Percentiles rank a stretch among this genome's conserved stretches.
Conservation (phyloP, 2,329 filamentous ascomycete species). For the Chrysosporium keratinophilum region DNA sequence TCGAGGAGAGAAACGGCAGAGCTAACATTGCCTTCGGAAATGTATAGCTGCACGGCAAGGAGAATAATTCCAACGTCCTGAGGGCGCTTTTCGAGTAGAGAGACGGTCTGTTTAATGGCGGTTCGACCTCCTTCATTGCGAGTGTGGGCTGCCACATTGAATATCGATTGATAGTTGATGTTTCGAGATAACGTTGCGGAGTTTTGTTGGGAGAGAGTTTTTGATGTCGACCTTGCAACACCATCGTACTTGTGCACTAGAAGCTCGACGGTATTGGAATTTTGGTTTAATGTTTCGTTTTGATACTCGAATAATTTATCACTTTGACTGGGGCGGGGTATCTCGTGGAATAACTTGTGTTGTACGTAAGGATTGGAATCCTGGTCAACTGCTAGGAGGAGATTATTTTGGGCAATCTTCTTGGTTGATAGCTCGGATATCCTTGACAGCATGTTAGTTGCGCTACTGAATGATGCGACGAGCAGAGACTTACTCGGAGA, state of each 20-base stretch:
- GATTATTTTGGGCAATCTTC: conserved; percentile 52
- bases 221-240: conserved; percentile 46
- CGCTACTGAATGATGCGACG: neutral
- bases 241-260: conserved; percentile 51
- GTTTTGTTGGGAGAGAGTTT: conserved; percentile 39
- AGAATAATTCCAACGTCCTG: conserved; percentile 71
- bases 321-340: conserved; percentile 37
- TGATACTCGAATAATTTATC: conserved; percentile 53
- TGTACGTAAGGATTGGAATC: conserved; percentile 48
- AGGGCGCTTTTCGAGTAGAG: conserved; percentile 61
- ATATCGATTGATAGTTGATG: conserved; percentile 48
- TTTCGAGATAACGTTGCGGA: conserved; percentile 42
- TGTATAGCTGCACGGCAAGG: conserved; percentile 70
- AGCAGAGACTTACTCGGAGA: conserved; percentile 39
- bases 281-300: conserved; percentile 43
- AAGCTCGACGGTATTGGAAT: conserved; percentile 48
- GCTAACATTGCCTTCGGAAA: conserved; percentile 58
- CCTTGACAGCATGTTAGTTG: conserved; percentile 24
- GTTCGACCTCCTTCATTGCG: conserved; percentile 54
- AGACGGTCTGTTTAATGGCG: conserved; percentile 58
- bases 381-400: conserved; percentile 39
- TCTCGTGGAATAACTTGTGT: conserved; percentile 46
- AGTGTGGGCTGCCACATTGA: conserved; percentile 65
- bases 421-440: conserved; percentile 50
- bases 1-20: conserved; percentile 68